A percentile compares a stretch with the other conserved stretches of the same genome.
Evolutionary conservation across 805 yeast species (phyloP).

Genomic region (Ogataea trehaloabstinens): DNA sequence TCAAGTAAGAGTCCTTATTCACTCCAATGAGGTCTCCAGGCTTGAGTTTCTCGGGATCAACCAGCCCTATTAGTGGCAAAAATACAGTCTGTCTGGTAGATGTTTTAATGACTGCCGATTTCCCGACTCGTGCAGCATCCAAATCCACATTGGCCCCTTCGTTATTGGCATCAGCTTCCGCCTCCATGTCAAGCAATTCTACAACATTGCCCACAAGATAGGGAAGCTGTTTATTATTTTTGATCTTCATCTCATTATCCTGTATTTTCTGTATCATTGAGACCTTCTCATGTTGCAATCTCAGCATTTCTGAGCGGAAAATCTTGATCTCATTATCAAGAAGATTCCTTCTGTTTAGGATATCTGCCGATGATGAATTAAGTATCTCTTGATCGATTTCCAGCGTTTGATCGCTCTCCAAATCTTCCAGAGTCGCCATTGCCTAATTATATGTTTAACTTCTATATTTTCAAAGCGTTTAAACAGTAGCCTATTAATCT

Average conservation of each 20-base stretch:
- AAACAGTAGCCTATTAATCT: neutral
- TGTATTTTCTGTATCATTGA: slow-evolving; percentile 92
- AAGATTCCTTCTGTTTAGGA: slow-evolving; percentile 79
- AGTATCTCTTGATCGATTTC: slow-evolving; percentile 82
- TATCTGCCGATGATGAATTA: slow-evolving; percentile 73
- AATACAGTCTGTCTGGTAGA: slow-evolving; percentile 97
- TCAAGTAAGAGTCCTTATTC: slow-evolving; percentile 91
- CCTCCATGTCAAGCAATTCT: slow-evolving; percentile 84
- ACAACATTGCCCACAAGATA: slow-evolving; percentile 96
- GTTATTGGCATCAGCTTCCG: slow-evolving; percentile 75
- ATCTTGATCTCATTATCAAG: slow-evolving; percentile 94
- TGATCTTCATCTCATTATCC: slow-evolving; percentile 94
- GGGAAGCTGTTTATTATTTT: slow-evolving; percentile 92
- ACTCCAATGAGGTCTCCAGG: slow-evolving; percentile 99
- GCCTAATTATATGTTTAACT: slow-evolving; percentile 5
- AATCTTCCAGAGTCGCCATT: slow-evolving; percentile 85
- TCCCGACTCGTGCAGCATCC: slow-evolving; percentile 87
- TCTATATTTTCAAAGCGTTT: slow-evolving; percentile 2
- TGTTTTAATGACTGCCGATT: slow-evolving; percentile 97
- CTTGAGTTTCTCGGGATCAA: slow-evolving; percentile 83
- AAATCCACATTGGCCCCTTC: slow-evolving; percentile 96
- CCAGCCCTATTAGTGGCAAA: slow-evolving; percentile 92
- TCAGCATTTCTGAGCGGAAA: slow-evolving; percentile 86
- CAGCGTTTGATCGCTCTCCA: slow-evolving; percentile 55
- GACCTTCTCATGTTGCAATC: slow-evolving; percentile 87